Conservation (phyloP, 208 protist genomes). For the Wallacemonas sp. region DNA sequence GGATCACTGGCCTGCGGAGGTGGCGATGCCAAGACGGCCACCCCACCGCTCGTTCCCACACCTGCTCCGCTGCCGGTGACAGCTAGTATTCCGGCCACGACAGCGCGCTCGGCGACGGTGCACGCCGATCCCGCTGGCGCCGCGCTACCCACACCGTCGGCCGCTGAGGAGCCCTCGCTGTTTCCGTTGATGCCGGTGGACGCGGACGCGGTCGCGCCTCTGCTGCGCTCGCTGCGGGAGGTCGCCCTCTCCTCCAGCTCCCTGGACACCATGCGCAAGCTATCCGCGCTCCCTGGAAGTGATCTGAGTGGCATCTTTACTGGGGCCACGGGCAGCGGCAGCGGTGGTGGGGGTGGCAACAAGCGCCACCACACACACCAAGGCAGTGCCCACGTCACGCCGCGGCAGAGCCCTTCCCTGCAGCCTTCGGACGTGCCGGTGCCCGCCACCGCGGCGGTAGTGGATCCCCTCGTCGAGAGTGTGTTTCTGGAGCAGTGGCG, state of each 20-base stretch:
- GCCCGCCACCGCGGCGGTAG: background rate
- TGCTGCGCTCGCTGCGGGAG: conserved; percentile 45
- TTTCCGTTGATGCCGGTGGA: conserved; percentile 34
- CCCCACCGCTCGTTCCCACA: background rate
- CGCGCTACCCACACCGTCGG: background rate
- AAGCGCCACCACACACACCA: background rate
- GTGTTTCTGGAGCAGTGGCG: conserved; percentile 44
- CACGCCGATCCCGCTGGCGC: background rate
- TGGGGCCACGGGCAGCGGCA: too few species aligned
- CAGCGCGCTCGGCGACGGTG: background rate
- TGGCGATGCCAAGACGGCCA: background rate
- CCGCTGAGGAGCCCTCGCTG: background rate
- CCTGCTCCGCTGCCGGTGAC: background rate
- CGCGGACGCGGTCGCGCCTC: conserved; percentile 17
- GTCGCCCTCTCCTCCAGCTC: conserved; percentile 45
- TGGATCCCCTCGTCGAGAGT: background rate
- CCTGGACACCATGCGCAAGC: conserved; percentile 22
- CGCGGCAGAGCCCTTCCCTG: background rate
- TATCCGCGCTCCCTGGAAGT: background rate
- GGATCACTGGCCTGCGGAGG: background rate
- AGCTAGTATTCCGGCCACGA: background rate
- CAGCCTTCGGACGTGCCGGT: background rate
- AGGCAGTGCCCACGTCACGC: background rate
- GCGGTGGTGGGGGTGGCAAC: background rate
- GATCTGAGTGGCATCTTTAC: too few species aligned